A percentile compares a stretch with the other conserved stretches of the same genome.
Evolutionary conservation across 495 filamentous ascomycete species (phyloP).

Genomic region (Penicillium waksmanii): DNA sequence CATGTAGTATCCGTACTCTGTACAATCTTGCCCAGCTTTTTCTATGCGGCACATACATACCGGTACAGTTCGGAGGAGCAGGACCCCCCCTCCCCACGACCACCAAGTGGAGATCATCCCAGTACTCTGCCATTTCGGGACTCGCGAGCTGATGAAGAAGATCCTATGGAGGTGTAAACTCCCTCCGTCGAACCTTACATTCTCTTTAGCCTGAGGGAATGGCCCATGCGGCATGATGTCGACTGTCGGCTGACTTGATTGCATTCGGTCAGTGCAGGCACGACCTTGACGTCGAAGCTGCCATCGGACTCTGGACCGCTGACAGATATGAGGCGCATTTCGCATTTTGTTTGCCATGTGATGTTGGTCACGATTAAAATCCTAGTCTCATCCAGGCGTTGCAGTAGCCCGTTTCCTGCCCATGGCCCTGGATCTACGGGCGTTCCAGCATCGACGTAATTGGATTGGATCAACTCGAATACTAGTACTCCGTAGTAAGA

Average conservation of each 20-base stretch:
- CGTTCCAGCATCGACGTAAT: neutral
- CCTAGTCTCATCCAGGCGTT: neutral
- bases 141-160: conserved; percentile 3
- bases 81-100: neutral
- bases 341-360: conserved; percentile 4
- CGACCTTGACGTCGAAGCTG: neutral
- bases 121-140: neutral
- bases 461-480: neutral
- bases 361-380: conserved; percentile 1
- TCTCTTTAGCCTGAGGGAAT: conserved; percentile 23
- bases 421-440: conserved; percentile 3
- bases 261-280: conserved; percentile 11
- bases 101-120: conserved; percentile 5
- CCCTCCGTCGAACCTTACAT: conserved; percentile 21
- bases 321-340: neutral
- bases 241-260: conserved; percentile 10
- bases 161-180: conserved; percentile 9
- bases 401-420: neutral
- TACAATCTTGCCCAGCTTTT: neutral
- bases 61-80: neutral
- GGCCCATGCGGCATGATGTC: conserved; percentile 19
- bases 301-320: neutral
- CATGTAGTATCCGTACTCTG: conserved; percentile 2
- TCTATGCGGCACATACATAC: neutral
- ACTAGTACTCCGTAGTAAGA: too few relatives aligned